A percentile compares a stretch with the other conserved stretches of the same genome.
Evolutionary conservation across 2,329 filamentous ascomycete species (phyloP).

Genomic region (Aspergillus sp.): DNA sequence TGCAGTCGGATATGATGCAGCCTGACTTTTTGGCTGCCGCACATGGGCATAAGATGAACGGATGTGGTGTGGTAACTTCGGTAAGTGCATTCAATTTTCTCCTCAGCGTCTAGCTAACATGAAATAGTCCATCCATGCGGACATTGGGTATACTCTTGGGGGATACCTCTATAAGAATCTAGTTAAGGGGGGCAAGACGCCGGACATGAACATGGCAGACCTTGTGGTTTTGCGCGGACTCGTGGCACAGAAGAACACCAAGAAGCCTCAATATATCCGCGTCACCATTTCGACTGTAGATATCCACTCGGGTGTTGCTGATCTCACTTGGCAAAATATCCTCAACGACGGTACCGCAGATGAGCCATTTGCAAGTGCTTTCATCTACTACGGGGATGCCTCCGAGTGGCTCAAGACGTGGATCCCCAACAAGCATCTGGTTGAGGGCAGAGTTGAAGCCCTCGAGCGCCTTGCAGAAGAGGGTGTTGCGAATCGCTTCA

Average conservation of each 20-base stretch:
- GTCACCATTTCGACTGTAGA: slow-evolving; percentile 5
- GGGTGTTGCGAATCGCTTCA: not conserved
- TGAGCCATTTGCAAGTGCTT: slow-evolving; percentile 16
- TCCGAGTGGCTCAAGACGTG: slow-evolving; percentile 21
- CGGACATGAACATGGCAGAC: slow-evolving; percentile 40
- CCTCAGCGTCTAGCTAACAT: not conserved
- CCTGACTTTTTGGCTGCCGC: slow-evolving; percentile 39
- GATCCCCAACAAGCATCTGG: slow-evolving; percentile 8
- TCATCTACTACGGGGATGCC: slow-evolving; percentile 14
- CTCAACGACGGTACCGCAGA: slow-evolving; percentile 1
- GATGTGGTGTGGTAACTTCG: slow-evolving; percentile 44
- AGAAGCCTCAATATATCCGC: slow-evolving; percentile 9
- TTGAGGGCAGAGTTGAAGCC: not conserved
- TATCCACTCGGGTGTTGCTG: not conserved
- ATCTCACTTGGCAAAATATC: slow-evolving; percentile 8
- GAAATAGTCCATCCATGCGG: slow-evolving; percentile 24
- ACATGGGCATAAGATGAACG: slow-evolving; percentile 48
- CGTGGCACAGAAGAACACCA: slow-evolving; percentile 40
- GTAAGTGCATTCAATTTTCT: slow-evolving; percentile 31
- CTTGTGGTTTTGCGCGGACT: slow-evolving; percentile 55
- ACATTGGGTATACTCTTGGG: slow-evolving; percentile 28
- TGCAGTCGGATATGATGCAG: slow-evolving; percentile 45
- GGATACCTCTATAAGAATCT: slow-evolving; percentile 22
- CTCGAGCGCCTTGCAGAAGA: not conserved
- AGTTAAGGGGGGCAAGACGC: slow-evolving; percentile 11